phyloP scores from a whole-genome alignment of 345 rosid species.

The Lepidium didymum region DNA sequence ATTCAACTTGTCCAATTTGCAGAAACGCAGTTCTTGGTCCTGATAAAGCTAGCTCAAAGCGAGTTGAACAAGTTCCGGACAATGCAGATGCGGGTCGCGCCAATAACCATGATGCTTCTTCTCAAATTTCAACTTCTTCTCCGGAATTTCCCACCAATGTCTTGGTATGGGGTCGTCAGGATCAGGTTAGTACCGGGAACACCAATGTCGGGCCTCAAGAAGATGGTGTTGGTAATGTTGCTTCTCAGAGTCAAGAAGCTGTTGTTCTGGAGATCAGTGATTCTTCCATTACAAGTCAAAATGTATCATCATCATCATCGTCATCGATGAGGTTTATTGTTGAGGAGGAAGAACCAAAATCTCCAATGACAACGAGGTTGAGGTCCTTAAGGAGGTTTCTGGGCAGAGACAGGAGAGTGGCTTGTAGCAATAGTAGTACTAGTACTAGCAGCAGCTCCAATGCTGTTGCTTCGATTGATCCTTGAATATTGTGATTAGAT shows the following conservation, averaged over 20 bases:
- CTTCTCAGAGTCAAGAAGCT: slow-evolving; percentile 30
- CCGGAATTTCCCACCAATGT: slow-evolving; percentile 81
- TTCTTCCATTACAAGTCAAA: slow-evolving; percentile 39
- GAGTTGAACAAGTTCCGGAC: slow-evolving; percentile 12
- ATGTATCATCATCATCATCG: slow-evolving; percentile 14
- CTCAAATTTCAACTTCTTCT: slow-evolving; percentile 34
- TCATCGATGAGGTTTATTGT: slow-evolving; percentile 30
- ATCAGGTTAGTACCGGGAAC: slow-evolving; percentile 52
- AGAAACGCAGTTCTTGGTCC: slow-evolving; percentile 41
- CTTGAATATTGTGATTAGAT: slow-evolving; percentile 25
- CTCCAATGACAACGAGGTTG: slow-evolving; percentile 60
- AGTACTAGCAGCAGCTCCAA: slow-evolving; percentile 31
- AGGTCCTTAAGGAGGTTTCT: slow-evolving; percentile 79
- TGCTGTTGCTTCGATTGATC: slow-evolving; percentile 45
- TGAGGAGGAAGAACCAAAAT: slow-evolving; percentile 59
- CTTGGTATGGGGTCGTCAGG: slow-evolving; percentile 78
- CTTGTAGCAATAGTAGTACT: slow-evolving; percentile 35
- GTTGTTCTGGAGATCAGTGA: slow-evolving; percentile 42
- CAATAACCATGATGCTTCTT: slow-evolving; percentile 21
- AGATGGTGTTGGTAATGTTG: slow-evolving; percentile 36
- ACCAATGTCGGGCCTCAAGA: slow-evolving; percentile 34
- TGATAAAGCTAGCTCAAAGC: slow-evolving; percentile 13
- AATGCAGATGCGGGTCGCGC: slow-evolving; percentile 13
- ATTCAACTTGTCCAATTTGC: slow-evolving; percentile 88
- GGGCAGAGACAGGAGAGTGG: slow-evolving; percentile 64